phyloP scores from a whole-genome alignment of 2,329 filamentous ascomycete species.

The Aspergillus latus region DNA sequence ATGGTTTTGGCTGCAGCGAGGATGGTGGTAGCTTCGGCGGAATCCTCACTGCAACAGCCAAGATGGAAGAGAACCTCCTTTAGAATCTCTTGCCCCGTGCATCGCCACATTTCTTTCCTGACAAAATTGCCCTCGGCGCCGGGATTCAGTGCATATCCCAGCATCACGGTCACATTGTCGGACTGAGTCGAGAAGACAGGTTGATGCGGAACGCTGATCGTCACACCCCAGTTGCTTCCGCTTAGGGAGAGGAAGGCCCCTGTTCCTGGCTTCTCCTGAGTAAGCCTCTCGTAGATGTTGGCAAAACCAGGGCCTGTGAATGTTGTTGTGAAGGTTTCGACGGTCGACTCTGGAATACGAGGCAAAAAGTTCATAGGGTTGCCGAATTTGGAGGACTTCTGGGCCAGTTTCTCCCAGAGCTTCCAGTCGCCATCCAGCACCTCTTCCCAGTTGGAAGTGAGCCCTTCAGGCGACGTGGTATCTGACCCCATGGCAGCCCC shows the following conservation, averaged over 20 bases:
- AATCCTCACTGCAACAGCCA: slow-evolving; percentile 28
- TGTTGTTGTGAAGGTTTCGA: slow-evolving; percentile 43
- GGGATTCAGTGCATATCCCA: slow-evolving; percentile 42
- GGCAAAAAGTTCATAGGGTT: slow-evolving; percentile 36
- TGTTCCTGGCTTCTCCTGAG: slow-evolving; percentile 31
- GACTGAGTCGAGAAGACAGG: slow-evolving; percentile 44
- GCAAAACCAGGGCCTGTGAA: slow-evolving; percentile 33
- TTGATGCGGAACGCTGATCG: slow-evolving; percentile 42
- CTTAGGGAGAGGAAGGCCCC: slow-evolving; percentile 38
- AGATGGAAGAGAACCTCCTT: slow-evolving; percentile 40
- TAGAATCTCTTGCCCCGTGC: slow-evolving; percentile 41
- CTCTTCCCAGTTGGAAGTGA: slow-evolving; percentile 14
- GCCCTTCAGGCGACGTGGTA: slow-evolving; percentile 21
- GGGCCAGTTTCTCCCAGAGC: slow-evolving; percentile 38
- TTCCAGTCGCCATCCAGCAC: slow-evolving; percentile 36
- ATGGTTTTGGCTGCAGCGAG: slow-evolving; percentile 31
- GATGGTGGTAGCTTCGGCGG: slow-evolving; percentile 11
- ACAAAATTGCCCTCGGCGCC: slow-evolving; percentile 36
- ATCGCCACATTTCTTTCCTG: slow-evolving; percentile 42
- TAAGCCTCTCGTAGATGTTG: slow-evolving; percentile 23
- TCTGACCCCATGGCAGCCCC: slow-evolving; percentile 36
- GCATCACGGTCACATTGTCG: slow-evolving; percentile 35
- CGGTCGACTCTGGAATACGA: slow-evolving; percentile 33
- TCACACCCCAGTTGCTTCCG: slow-evolving; percentile 42
- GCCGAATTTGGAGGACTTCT: slow-evolving; percentile 35